These are phyloP conservation scores for Podospora australis DNA, from an alignment of 495 filamentous ascomycete genomes.

Conservation along the genomic window DNA sequence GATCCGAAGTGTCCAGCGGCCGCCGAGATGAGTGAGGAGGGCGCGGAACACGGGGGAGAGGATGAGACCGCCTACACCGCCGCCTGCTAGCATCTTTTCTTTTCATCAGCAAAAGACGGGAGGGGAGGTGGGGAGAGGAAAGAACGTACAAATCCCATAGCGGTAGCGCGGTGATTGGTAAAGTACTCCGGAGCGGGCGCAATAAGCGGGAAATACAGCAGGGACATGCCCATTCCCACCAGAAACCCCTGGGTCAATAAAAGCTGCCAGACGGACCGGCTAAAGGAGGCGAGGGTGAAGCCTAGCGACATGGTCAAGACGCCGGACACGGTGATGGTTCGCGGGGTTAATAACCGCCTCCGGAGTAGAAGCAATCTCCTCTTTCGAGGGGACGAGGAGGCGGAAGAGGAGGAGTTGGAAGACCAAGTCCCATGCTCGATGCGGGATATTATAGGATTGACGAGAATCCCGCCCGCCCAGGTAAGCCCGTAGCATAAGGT, in stretches of 20 bases:
- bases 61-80: slow-evolving; percentile 39
- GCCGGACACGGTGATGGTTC: slow-evolving; percentile 28
- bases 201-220: slow-evolving; percentile 45
- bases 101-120: not conserved
- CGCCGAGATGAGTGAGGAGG: slow-evolving; percentile 45
- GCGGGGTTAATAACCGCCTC: slow-evolving; percentile 18
- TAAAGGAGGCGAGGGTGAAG: slow-evolving; percentile 31
- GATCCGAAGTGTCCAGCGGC: slow-evolving; percentile 47
- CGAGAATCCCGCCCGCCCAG: slow-evolving; percentile 43
- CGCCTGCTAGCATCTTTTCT: slow-evolving; percentile 33
- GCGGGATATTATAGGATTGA: slow-evolving; percentile 43
- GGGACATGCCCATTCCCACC: slow-evolving; percentile 41
- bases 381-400: no score
- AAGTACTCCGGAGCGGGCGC: slow-evolving; percentile 45
- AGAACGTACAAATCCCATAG: slow-evolving; percentile 37
- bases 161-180: slow-evolving; percentile 39
- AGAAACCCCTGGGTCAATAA: slow-evolving; percentile 45
- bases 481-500: slow-evolving; percentile 44
- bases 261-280: slow-evolving; percentile 39
- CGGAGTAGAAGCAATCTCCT: slow-evolving; percentile 21
- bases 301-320: slow-evolving; percentile 31
- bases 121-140: not conserved
- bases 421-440: slow-evolving; percentile 26
- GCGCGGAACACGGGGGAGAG: slow-evolving; percentile 42
- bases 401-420: not conserved